Conservation (phyloP, 192 early-diverging fungal species). For the Globomyces pollinis-pini region DNA sequence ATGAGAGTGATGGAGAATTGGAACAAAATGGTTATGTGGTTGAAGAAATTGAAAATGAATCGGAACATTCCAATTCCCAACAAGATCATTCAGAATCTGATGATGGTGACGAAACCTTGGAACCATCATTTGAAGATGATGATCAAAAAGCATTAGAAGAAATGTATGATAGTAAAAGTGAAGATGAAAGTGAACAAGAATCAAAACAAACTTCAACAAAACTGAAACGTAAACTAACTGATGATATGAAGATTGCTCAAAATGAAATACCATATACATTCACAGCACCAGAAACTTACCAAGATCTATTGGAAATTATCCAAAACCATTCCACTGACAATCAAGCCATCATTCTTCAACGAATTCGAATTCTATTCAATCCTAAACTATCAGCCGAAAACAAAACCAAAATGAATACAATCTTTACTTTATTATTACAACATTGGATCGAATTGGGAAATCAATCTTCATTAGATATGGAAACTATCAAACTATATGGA, state of each 20-base stretch:
- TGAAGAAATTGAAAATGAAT: constrained; percentile 34
- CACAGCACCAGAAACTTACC: constrained; percentile 64
- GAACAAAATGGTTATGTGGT: too few species aligned
- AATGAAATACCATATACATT: constrained; percentile 86
- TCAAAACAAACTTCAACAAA: constrained; percentile 24
- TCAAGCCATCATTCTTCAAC: constrained; percentile 64
- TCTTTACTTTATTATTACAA: constrained; percentile 32
- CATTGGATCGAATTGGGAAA: not conserved
- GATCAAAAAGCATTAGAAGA: constrained; percentile 24
- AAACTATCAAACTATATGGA: constrained; percentile 23
- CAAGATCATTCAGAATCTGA: constrained; percentile 27
- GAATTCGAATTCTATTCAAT: constrained; percentile 78
- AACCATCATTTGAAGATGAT: constrained; percentile 20
- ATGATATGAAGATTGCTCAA: constrained; percentile 16
- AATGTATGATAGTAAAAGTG: constrained; percentile 19
- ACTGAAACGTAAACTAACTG: constrained; percentile 10
- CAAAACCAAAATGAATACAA: constrained; percentile 46
- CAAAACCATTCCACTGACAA: constrained; percentile 57
- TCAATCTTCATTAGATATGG: constrained; percentile 52
- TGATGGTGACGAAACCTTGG: constrained; percentile 28
- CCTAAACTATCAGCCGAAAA: constrained; percentile 76
- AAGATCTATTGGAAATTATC: constrained; percentile 61
- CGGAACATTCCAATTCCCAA: constrained; percentile 59
- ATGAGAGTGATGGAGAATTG: constrained; percentile 24
- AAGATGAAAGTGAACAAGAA: constrained; percentile 24